Evolutionary conservation across 352 stramenopile species (phyloP).

Genomic region (Globisporangium spinosum): DNA sequence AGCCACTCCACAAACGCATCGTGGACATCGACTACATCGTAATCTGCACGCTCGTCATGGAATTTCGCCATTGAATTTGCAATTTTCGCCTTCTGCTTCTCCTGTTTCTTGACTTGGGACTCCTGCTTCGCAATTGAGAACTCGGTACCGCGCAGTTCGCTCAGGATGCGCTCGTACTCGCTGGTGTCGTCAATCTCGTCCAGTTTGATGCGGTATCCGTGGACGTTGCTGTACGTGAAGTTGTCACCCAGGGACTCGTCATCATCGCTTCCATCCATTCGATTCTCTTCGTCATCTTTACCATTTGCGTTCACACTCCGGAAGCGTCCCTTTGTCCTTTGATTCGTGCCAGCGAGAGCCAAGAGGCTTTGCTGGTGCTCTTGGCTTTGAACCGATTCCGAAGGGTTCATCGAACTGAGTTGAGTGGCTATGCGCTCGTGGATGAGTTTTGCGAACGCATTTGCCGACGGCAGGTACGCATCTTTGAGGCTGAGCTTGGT

Average conservation of each 20-base stretch:
- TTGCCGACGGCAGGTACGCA: conserved; percentile 10
- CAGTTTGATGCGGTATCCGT: conserved; percentile 71
- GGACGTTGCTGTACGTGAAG: conserved; percentile 77
- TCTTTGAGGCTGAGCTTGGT: not conserved
- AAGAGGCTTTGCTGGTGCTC: conserved; percentile 44
- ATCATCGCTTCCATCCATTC: conserved; percentile 4
- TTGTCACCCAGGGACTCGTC: conserved; percentile 10
- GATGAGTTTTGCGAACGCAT: conserved; percentile 24
- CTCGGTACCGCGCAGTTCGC: conserved; percentile 56
- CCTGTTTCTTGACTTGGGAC: conserved; percentile 24
- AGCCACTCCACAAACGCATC: conserved; percentile 55
- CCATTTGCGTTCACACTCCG: no score
- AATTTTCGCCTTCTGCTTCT: conserved; percentile 27
- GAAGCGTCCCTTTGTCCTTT: not conserved
- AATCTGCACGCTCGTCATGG: conserved; percentile 61
- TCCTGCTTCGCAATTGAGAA: conserved; percentile 28
- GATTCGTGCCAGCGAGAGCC: conserved; percentile 22
- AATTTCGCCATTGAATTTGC: conserved; percentile 23
- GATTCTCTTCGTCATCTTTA: conserved; percentile 9
- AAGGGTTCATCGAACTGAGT: conserved; percentile 32
- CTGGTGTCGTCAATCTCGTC: conserved; percentile 52
- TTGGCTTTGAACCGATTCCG: conserved; percentile 24
- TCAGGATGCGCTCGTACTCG: conserved; percentile 76
- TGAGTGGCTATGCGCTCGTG: conserved; percentile 13
- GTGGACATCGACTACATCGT: conserved; percentile 20